Percentiles rank a stretch among this genome's conserved stretches.
phyloP scores from a whole-genome alignment of 2,329 filamentous ascomycete species.

The Capronia americana region DNA sequence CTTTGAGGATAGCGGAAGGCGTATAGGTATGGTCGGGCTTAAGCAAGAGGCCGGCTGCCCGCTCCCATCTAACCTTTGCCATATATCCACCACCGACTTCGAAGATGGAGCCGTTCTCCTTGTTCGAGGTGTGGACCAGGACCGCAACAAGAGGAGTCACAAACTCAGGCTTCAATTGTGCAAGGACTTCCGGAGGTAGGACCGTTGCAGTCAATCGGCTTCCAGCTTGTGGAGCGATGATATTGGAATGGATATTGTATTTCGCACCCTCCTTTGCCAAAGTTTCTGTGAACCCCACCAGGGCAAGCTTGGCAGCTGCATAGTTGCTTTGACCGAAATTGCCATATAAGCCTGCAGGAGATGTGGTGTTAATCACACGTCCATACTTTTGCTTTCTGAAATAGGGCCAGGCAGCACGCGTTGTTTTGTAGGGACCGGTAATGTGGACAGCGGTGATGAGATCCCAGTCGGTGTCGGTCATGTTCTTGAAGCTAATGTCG shows the following conservation, averaged over 20 bases:
- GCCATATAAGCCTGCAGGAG: slow-evolving; percentile 91
- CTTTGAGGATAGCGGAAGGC: slow-evolving; percentile 80
- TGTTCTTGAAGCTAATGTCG: slow-evolving; percentile 98
- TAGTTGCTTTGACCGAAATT: slow-evolving; percentile 97
- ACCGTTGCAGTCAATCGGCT: slow-evolving; percentile 92
- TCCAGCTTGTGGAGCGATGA: slow-evolving; percentile 95
- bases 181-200: slow-evolving; percentile 91
- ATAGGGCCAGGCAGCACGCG: slow-evolving; percentile 92
- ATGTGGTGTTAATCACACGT: slow-evolving; percentile 93
- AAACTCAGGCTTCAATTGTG: slow-evolving; percentile 65
- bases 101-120: slow-evolving; percentile 86
- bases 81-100: slow-evolving; percentile 90
- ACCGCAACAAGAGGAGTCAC: slow-evolving; percentile 77
- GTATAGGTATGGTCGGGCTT: slow-evolving; percentile 89
- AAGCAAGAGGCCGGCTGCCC: slow-evolving; percentile 82
- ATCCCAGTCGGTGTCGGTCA: slow-evolving; percentile 97
- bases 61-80: slow-evolving; percentile 93
- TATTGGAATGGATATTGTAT: slow-evolving; percentile 95
- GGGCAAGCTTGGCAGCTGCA: slow-evolving; percentile 41
- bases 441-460: slow-evolving; percentile 91
- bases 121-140: slow-evolving; percentile 79
- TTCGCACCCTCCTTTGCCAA: slow-evolving; percentile 95
- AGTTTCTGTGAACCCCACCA: slow-evolving; percentile 96
- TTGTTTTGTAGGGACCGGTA: slow-evolving; percentile 92
- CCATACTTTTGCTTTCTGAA: slow-evolving; percentile 99